Evolutionary conservation across 2,329 filamentous ascomycete genomes (phyloP).

Genomic region (Calonectria leucothoes): DNA sequence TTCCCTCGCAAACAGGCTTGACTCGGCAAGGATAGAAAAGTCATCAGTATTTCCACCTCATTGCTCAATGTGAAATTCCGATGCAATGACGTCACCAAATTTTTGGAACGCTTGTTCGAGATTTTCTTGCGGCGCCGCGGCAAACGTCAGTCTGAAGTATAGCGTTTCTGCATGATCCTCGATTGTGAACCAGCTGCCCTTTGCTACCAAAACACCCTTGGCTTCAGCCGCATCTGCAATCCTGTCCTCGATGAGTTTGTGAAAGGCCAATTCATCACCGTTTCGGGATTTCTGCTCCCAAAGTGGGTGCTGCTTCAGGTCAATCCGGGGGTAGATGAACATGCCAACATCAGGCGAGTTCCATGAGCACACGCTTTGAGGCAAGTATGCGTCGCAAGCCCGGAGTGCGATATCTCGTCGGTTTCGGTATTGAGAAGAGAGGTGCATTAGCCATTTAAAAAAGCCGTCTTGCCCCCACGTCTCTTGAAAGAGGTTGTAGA

Average conservation of each 20-base stretch:
- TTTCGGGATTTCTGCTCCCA: not conserved
- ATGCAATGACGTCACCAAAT: not conserved
- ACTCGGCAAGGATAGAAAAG: too few species aligned
- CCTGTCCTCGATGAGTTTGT: not conserved
- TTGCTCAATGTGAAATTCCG: not conserved
- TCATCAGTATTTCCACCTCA: not conserved
- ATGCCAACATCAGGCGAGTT: not conserved
- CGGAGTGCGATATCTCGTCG: not conserved
- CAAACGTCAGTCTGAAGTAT: not conserved
- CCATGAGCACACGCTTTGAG: not conserved
- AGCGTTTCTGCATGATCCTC: not conserved
- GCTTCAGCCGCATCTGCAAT: not conserved
- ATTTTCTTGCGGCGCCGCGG: not conserved
- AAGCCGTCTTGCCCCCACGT: not conserved
- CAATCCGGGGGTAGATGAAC: not conserved
- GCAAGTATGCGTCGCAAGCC: not conserved
- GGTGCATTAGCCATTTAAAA: not conserved
- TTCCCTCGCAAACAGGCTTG: not conserved
- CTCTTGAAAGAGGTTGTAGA: not conserved
- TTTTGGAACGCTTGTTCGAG: not conserved
- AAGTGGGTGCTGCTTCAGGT: not conserved
- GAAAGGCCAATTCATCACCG: not conserved
- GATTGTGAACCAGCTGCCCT: not conserved
- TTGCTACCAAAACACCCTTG: not conserved
- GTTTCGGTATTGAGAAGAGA: not conserved